phyloP scores from a whole-genome alignment of 768 basidiomycete species.

The Tylopilus sp. region DNA sequence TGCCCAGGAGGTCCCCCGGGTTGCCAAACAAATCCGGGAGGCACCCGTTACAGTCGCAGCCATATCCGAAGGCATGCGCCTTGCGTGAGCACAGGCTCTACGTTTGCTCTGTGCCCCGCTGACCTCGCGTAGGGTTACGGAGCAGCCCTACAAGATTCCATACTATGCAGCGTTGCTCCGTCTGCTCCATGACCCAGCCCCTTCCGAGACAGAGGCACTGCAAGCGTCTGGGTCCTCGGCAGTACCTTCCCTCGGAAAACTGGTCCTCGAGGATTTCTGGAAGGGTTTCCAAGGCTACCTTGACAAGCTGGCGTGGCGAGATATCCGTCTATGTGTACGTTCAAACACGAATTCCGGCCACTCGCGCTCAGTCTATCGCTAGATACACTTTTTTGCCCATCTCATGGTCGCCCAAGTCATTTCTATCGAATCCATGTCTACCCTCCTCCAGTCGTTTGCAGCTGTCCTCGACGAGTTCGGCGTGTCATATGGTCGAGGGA shows the following conservation, averaged over 20 bases:
- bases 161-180: constrained; percentile 82
- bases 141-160: constrained; percentile 93
- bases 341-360: not conserved
- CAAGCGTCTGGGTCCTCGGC: constrained; percentile 30
- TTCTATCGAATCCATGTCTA: constrained; percentile 72
- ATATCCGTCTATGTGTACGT: constrained; percentile 81
- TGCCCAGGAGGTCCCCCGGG: constrained; percentile 60
- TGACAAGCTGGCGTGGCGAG: constrained; percentile 88
- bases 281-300: constrained; percentile 87
- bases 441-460: constrained; percentile 79
- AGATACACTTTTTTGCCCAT: constrained; percentile 96
- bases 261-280: constrained; percentile 85
- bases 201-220: constrained; percentile 32
- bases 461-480: constrained; percentile 88
- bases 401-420: constrained; percentile 74
- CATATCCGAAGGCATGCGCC: constrained; percentile 71
- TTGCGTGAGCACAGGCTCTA: constrained; percentile 45
- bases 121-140: constrained; percentile 58
- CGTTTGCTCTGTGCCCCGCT: constrained; percentile 1
- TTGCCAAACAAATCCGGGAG: constrained; percentile 65
- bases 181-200: constrained; percentile 50
- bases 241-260: constrained; percentile 52
- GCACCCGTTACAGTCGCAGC: constrained; percentile 55
- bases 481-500: constrained; percentile 80
- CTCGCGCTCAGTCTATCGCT: constrained; percentile 5